Percentiles rank a stretch among this genome's conserved stretches.
Conservation (phyloP, 208 protist species). For the Leishmania guyanensis region DNA sequence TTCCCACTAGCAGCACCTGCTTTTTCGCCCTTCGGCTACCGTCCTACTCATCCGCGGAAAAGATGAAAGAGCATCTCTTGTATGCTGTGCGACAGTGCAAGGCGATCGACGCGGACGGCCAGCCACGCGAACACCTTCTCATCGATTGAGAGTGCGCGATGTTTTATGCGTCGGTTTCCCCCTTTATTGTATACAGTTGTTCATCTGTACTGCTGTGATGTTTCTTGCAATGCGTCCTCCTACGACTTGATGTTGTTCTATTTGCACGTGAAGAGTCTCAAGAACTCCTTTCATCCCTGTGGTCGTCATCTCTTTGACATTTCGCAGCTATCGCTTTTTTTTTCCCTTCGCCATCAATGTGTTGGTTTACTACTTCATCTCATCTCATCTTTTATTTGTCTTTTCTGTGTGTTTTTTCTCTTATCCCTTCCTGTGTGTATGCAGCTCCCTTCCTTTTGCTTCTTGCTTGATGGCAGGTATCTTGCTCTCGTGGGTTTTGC, state of each 20-base stretch:
- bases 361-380: not conserved
- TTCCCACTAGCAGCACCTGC: slow-evolving; percentile 94
- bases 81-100: slow-evolving; percentile 95
- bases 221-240: not conserved
- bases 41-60: slow-evolving; percentile 76
- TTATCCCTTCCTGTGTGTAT: not conserved
- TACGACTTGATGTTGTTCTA: not conserved
- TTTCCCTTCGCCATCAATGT: not conserved
- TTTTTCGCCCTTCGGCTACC: slow-evolving; percentile 95
- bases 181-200: not conserved
- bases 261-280: not conserved
- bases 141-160: slow-evolving; percentile 16
- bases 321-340: not conserved
- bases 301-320: not conserved
- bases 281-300: not conserved
- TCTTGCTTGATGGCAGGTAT: not conserved
- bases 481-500: not conserved
- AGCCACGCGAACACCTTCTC: slow-evolving; percentile 76
- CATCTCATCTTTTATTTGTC: not conserved
- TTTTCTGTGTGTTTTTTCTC: not conserved
- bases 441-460: not conserved
- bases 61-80: slow-evolving; percentile 93
- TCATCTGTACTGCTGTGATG: not conserved
- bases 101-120: slow-evolving; percentile 94
- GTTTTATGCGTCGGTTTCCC: not conserved